A percentile compares a stretch with the other conserved stretches of the same genome.
These are phyloP conservation scores for Onygena corvina DNA, from an alignment of 2,329 filamentous ascomycete genomes.

Conservation along the genomic window DNA sequence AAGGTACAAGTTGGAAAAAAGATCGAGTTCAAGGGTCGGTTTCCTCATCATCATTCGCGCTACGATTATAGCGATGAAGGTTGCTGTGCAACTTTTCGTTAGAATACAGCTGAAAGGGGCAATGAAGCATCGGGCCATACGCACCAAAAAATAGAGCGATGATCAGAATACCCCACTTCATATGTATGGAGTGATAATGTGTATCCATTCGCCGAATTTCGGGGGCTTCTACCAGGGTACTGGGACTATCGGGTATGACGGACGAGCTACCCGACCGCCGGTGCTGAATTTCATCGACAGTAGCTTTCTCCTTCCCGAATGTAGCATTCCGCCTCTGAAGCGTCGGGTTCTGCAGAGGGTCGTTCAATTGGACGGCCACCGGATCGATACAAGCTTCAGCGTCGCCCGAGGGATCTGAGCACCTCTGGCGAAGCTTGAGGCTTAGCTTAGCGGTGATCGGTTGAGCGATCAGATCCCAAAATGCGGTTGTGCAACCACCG, in stretches of 20 bases:
- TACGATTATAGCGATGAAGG: conserved; percentile 48
- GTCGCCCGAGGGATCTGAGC: conserved; percentile 10
- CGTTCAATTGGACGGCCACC: conserved; percentile 9
- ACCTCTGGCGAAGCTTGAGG: conserved; percentile 16
- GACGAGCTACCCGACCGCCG: neutral
- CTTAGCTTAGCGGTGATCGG: conserved; percentile 31
- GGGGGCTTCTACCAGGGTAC: neutral
- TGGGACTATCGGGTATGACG: neutral
- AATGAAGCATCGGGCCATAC: conserved; percentile 5
- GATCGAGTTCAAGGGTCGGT: conserved; percentile 41
- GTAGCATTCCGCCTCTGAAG: conserved; percentile 14
- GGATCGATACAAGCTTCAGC: conserved; percentile 13
- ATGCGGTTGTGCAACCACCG: conserved; percentile 42
- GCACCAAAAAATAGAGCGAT: conserved; percentile 40
- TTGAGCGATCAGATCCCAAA: conserved; percentile 47
- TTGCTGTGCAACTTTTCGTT: conserved; percentile 22
- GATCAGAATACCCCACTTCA: conserved; percentile 20
- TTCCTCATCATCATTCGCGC: conserved; percentile 30
- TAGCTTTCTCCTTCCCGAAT: conserved; percentile 9
- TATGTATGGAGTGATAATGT: conserved; percentile 12
- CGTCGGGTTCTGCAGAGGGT: neutral
- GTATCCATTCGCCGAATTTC: conserved; percentile 8
- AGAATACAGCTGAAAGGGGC: neutral
- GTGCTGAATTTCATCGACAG: neutral
- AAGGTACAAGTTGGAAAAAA: conserved; percentile 63